Evolutionary conservation across 1,284 basidiomycete genomes (phyloP).

Genomic region (Exobasidium rhododendri): DNA sequence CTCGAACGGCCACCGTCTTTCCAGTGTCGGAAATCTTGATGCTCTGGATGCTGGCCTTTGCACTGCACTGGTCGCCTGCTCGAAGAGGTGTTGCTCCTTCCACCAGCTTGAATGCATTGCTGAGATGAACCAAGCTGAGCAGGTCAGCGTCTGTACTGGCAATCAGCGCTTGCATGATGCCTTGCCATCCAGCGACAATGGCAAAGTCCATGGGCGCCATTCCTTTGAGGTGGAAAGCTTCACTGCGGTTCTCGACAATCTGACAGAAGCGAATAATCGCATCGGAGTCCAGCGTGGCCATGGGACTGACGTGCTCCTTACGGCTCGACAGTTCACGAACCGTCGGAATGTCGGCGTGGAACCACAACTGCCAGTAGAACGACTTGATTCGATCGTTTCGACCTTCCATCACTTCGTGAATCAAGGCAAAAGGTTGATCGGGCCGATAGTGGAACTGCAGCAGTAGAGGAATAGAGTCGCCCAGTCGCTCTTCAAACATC

Average conservation of each 20-base stretch:
- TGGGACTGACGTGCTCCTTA: slow-evolving; percentile 28
- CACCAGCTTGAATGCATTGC: slow-evolving; percentile 89
- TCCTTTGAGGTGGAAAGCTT: slow-evolving; percentile 75
- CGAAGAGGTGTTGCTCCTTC: slow-evolving; percentile 72
- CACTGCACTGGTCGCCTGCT: slow-evolving; percentile 84
- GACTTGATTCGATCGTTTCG: slow-evolving; percentile 86
- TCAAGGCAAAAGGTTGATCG: slow-evolving; percentile 81
- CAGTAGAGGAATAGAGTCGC: slow-evolving; percentile 72
- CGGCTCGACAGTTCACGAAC: slow-evolving; percentile 25
- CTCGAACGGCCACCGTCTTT: slow-evolving; percentile 60
- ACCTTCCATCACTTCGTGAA: slow-evolving; percentile 81
- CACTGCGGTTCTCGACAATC: slow-evolving; percentile 87
- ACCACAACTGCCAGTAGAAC: slow-evolving; percentile 50
- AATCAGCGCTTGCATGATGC: slow-evolving; percentile 51
- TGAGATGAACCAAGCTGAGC: slow-evolving; percentile 90
- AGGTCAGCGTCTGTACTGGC: slow-evolving; percentile 57
- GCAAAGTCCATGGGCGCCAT: slow-evolving; percentile 89
- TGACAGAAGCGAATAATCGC: slow-evolving; percentile 86
- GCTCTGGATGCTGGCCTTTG: slow-evolving; percentile 81
- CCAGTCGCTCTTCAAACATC: slow-evolving; percentile 78
- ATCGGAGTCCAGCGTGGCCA: slow-evolving; percentile 59
- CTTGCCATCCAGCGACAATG: slow-evolving; percentile 87
- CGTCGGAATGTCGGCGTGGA: slow-evolving; percentile 45
- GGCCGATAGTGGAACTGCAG: slow-evolving; percentile 85
- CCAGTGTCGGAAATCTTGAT: slow-evolving; percentile 88